phyloP scores from a whole-genome alignment of 108 stramenopile genomes.

The Nitzschia sp. region DNA sequence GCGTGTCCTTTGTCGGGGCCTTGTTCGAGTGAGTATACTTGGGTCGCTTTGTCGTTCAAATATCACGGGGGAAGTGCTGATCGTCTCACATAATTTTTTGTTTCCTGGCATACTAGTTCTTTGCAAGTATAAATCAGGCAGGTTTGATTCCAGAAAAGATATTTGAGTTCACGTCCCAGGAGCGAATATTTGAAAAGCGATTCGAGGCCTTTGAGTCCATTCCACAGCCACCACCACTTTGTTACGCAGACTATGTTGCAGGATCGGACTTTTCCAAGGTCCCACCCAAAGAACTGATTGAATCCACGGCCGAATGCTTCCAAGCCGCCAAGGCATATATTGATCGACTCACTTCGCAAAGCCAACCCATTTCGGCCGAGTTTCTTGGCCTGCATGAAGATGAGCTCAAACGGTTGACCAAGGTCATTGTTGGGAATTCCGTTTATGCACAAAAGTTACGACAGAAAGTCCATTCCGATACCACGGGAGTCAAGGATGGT shows the following conservation, averaged over 20 bases:
- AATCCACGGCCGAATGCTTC: conserved; percentile 66
- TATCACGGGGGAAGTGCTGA: not conserved
- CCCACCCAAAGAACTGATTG: conserved; percentile 40
- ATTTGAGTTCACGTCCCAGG: conserved; percentile 62
- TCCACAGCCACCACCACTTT: conserved; percentile 67
- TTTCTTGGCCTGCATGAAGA: conserved; percentile 43
- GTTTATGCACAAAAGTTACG: conserved; percentile 60
- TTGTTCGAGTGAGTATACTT: conserved; percentile 48
- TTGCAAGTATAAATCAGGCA: conserved; percentile 65
- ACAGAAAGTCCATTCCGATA: conserved; percentile 13
- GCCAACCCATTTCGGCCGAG: conserved; percentile 15
- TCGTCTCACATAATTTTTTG: not conserved
- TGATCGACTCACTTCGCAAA: conserved; percentile 38
- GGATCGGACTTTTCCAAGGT: conserved; percentile 70
- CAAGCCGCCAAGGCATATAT: conserved; percentile 43
- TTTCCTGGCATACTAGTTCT: conserved; percentile 40
- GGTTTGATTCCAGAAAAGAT: conserved; percentile 37
- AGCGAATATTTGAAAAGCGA: conserved; percentile 62
- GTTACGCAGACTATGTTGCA: conserved; percentile 58
- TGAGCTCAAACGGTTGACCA: conserved; percentile 50
- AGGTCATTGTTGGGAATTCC: conserved; percentile 72
- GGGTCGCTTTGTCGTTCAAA: not conserved
- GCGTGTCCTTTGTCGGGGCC: conserved; percentile 68
- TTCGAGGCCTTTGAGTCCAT: conserved; percentile 64
- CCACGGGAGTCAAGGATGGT: conserved; percentile 1